Evolutionary conservation across 148 eudicot genomes (phyloP).

Genomic region (Limonium bicolor): DNA sequence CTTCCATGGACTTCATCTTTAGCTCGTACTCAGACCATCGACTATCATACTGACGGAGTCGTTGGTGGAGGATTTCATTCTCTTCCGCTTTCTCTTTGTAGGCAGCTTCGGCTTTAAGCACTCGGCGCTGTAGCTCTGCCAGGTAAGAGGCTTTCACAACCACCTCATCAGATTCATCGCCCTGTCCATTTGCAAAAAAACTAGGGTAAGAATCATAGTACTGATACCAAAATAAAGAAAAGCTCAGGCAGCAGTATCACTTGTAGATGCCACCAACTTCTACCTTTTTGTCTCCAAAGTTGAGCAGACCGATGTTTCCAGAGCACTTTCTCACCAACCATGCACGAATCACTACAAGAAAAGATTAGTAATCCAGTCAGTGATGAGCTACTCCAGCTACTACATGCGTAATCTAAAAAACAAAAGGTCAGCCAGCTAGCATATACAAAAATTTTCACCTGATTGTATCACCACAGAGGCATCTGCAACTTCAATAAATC

Average conservation of each 20-base stretch:
- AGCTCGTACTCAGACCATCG: constrained; percentile 94
- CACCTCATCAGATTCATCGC: constrained; percentile 55
- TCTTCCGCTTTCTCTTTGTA: constrained; percentile 82
- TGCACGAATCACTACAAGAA: constrained; percentile 62
- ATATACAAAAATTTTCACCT: constrained; percentile 18
- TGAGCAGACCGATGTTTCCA: constrained; percentile 62
- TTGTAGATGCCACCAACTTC: neutral
- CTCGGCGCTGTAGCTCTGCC: constrained; percentile 84
- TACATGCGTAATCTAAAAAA: neutral
- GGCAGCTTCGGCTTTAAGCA: constrained; percentile 74
- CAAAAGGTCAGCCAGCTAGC: neutral
- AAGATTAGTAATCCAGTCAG: neutral
- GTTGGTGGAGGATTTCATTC: constrained; percentile 74
- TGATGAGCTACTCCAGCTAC: neutral
- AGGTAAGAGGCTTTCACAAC: constrained; percentile 71
- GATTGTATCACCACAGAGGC: constrained; percentile 64
- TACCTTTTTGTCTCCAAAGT: constrained; percentile 55
- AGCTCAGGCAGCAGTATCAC: neutral
- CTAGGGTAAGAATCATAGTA: neutral
- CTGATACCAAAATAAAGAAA: neutral
- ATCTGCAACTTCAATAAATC: constrained; percentile 21
- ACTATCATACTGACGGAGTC: constrained; percentile 78
- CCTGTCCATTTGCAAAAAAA: constrained; percentile 19
- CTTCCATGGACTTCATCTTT: constrained; percentile 99
- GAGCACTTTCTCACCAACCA: constrained; percentile 91